These are phyloP conservation scores for Aspergillus melleus DNA, from an alignment of 2,329 filamentous ascomycete species.

Conservation along the genomic window DNA sequence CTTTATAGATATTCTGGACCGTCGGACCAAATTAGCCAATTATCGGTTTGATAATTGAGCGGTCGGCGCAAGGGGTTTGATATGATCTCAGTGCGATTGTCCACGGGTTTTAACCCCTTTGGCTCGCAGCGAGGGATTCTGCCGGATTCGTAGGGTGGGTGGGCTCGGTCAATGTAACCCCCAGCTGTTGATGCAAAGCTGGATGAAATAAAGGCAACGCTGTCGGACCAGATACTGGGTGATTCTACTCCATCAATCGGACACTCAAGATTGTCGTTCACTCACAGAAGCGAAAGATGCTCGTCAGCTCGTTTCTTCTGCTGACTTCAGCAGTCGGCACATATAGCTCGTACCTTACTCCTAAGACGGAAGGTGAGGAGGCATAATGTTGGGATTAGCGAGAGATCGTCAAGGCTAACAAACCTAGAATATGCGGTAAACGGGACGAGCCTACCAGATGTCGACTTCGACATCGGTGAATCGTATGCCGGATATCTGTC, in stretches of 20 bases:
- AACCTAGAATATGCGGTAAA: slow-evolving; percentile 62
- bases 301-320: not conserved
- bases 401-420: not conserved
- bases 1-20: not conserved
- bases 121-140: not conserved
- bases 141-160: not conserved
- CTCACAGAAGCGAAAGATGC: not conserved
- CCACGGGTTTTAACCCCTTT: not conserved
- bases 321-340: not conserved
- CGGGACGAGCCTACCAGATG: slow-evolving; percentile 64
- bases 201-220: not conserved
- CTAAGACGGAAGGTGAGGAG: not conserved
- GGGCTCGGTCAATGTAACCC: not conserved
- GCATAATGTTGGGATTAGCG: not conserved
- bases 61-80: not conserved
- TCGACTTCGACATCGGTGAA: slow-evolving; percentile 64
- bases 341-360: not conserved
- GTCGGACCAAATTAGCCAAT: not conserved
- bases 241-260: not conserved
- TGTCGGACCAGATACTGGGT: not conserved
- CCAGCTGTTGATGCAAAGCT: not conserved
- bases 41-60: not conserved
- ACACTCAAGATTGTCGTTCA: not conserved
- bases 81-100: not conserved
- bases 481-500: slow-evolving; percentile 52